These are phyloP conservation scores for Canavalia ensiformis DNA, from an alignment of 306 rosid genomes.

Conservation along the genomic window DNA sequence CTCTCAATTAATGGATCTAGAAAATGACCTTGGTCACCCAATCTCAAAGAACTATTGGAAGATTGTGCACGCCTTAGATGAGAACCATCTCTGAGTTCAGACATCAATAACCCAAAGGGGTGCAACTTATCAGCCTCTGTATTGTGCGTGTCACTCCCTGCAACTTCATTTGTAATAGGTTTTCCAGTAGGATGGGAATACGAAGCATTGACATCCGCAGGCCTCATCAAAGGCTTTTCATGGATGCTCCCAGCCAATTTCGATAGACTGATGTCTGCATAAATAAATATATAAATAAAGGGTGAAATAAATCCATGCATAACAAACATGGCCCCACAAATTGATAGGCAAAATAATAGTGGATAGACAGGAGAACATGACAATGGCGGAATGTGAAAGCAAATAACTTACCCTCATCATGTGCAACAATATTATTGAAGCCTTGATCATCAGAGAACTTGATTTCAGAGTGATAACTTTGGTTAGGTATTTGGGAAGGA, in stretches of 20 bases:
- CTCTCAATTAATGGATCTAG: slow-evolving; percentile 56
- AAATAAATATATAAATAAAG: slow-evolving; percentile 32
- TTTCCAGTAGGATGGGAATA: slow-evolving; percentile 53
- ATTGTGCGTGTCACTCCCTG: slow-evolving; percentile 48
- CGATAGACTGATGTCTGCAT: slow-evolving; percentile 56
- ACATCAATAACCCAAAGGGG: slow-evolving; percentile 77
- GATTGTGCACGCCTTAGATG: slow-evolving; percentile 66
- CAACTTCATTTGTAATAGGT: slow-evolving; percentile 56
- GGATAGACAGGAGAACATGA: background rate
- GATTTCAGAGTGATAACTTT: slow-evolving; percentile 53
- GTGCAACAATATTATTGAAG: slow-evolving; percentile 53
- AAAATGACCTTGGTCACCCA: slow-evolving; percentile 66
- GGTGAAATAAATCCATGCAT: slow-evolving; percentile 23
- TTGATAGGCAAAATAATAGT: slow-evolving; percentile 22
- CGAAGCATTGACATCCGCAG: slow-evolving; percentile 45
- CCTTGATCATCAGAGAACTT: slow-evolving; percentile 56
- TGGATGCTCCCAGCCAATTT: slow-evolving; percentile 59
- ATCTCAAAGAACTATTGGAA: slow-evolving; percentile 58
- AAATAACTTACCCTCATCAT: slow-evolving; percentile 63
- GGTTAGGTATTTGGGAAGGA: slow-evolving; percentile 52
- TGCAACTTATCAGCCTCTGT: slow-evolving; percentile 67
- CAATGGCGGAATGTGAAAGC: slow-evolving; percentile 26
- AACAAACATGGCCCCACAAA: slow-evolving; percentile 18
- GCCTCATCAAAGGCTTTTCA: slow-evolving; percentile 53
- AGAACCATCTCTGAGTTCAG: slow-evolving; percentile 69